Evolutionary conservation across 1,284 basidiomycete species (phyloP), one percentile per base, ranked within the genome.

Genomic region (Prillingera fragicola): DNA sequence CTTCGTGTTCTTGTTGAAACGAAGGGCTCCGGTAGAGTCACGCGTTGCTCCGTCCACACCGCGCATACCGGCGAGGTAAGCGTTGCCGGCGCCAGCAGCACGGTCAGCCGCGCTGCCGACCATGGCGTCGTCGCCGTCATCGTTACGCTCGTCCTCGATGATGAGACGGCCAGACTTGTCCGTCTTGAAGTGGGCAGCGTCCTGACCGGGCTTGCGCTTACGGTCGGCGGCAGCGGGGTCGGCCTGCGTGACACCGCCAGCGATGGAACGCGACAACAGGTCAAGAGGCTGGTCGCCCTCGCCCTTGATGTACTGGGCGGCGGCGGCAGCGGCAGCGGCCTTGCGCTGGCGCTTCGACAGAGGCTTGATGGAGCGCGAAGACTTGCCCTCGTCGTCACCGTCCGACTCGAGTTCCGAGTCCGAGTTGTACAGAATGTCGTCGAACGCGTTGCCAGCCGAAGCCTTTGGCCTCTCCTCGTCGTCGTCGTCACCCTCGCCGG

Each of bases 211-310:
- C 67, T 85, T 85, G 38, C 82, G 80, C 45, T 49, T 48, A 26
- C 51, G 46, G 7, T 22, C 15, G 24, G 35, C 45, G 2, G 43
- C 41, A 12, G 32, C 28, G 0, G 51, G 51, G 46, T 52, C 43
- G 19, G 43, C 39, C 8, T 88, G 81, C 5, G 83, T 84, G 15
- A 92, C 75, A 38, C 82, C 80, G 24, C 85, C 80, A 14, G 84
- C 83, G 43, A 65, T 83, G 77, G 48, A 66, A 33, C 91, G 85
- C 48, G 89, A 83, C 6, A 99, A 75, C 43, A 99, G 77, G 74
- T 99, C 94, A 82, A 96, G 87, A 1, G 95, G 94, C 57, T 92
- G 84, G 60, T 97, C 89, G 45, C 89, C 84, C 65, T 97, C 94
- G 54, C 87, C 75, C 28, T 87, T 80, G 45, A 98, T 77, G 61